A percentile compares a stretch with the other conserved stretches of the same genome.
phyloP scores from a whole-genome alignment of 176 grass and related monocot species.

The Microstegium vimineum region DNA sequence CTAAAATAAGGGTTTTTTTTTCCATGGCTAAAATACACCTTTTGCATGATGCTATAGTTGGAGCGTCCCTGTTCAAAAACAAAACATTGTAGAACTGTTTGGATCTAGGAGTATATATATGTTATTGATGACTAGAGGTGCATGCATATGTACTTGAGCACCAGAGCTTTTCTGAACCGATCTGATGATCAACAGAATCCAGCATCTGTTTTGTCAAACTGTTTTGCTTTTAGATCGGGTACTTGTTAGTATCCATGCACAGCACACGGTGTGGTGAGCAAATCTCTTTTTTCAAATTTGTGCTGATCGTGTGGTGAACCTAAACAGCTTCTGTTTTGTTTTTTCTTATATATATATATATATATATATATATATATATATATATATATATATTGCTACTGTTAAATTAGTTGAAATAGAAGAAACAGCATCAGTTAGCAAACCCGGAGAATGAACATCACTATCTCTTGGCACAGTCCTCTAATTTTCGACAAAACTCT shows the following conservation, averaged over 20 bases:
- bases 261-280: neutral
- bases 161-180: neutral
- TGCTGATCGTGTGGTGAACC: neutral
- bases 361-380: no score
- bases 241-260: constrained; percentile 7
- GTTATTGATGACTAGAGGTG: constrained; percentile 1
- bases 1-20: neutral
- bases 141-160: neutral
- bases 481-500: neutral
- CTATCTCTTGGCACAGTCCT: neutral
- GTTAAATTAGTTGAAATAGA: neutral
- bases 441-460: neutral
- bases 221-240: neutral
- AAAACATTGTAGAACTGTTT: neutral
- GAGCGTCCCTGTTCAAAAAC: neutral
- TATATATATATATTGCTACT: no score
- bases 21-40: no score
- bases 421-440: neutral
- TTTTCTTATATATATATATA: no score
- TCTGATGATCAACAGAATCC: neutral
- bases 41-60: neutral
- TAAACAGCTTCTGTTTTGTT: neutral
- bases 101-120: neutral
- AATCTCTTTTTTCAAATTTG: neutral
- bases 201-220: neutral